Conservation (phyloP, 805 yeast genomes). For the Clavispora fructus region DNA sequence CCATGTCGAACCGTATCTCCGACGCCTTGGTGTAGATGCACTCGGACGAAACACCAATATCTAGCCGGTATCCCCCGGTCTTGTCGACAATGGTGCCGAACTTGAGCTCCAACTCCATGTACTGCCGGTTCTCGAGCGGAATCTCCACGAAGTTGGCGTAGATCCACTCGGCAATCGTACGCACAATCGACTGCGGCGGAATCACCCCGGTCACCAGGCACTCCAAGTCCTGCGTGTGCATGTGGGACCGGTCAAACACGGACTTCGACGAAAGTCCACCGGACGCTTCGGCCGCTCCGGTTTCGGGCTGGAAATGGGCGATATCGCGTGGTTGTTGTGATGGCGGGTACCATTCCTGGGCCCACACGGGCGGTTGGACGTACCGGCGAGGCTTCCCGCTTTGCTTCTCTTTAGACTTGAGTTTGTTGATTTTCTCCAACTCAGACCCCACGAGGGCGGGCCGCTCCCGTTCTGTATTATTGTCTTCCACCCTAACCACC, state of each 20-base stretch:
- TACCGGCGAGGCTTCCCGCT: slow-evolving; percentile 56
- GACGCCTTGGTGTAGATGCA: slow-evolving; percentile 52
- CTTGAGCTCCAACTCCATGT: slow-evolving; percentile 68
- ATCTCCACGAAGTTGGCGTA: slow-evolving; percentile 74
- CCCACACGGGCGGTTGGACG: slow-evolving; percentile 74
- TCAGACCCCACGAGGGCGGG: slow-evolving; percentile 12
- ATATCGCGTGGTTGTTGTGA: slow-evolving; percentile 7
- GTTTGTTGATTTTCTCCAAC: slow-evolving; percentile 20
- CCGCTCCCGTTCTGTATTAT: neutral
- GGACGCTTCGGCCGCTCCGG: neutral
- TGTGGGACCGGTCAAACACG: slow-evolving; percentile 27
- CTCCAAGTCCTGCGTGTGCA: slow-evolving; percentile 34
- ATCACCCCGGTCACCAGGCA: slow-evolving; percentile 66
- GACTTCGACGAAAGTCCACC: slow-evolving; percentile 11
- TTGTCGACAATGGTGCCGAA: slow-evolving; percentile 68
- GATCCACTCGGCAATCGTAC: slow-evolving; percentile 83
- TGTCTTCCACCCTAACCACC: neutral
- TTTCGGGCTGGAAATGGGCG: neutral
- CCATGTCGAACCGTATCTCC: slow-evolving; percentile 57
- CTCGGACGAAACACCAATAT: slow-evolving; percentile 65
- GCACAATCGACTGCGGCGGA: slow-evolving; percentile 75
- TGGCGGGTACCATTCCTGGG: slow-evolving; percentile 53
- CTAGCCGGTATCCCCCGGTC: slow-evolving; percentile 54
- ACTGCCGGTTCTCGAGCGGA: slow-evolving; percentile 46
- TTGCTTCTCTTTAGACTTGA: slow-evolving; percentile 9